These are phyloP conservation scores for Nannizzia gypsea DNA, from an alignment of 2,329 filamentous ascomycete species.

Conservation along the genomic window DNA sequence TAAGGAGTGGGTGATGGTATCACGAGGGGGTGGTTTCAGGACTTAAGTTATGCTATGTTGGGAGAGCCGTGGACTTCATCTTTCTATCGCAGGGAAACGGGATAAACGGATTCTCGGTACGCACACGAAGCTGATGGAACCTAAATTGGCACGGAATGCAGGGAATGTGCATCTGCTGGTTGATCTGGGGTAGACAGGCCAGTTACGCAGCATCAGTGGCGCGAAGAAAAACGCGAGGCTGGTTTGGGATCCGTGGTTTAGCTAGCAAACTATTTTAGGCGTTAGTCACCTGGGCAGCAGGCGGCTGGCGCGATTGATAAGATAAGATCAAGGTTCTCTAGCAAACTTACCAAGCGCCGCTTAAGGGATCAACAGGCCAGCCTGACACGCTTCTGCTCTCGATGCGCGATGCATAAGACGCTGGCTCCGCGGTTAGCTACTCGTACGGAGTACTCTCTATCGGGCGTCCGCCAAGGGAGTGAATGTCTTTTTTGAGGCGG, in stretches of 20 bases:
- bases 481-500: no score
- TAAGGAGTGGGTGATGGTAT: not conserved
- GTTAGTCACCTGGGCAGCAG: no score
- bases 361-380: no score
- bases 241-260: conserved; percentile 1
- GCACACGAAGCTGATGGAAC: not conserved
- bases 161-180: conserved; percentile 1
- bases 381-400: no score
- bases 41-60: conserved; percentile 5
- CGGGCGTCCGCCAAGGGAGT: no score
- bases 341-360: not conserved
- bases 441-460: no score
- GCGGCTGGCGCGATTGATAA: conserved; percentile 3
- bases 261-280: no score
- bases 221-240: conserved; percentile 4
- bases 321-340: not conserved
- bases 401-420: no score
- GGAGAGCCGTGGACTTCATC: conserved; percentile 2
- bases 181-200: conserved; percentile 2
- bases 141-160: not conserved
- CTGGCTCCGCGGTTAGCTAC: no score
- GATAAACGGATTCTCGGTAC: not conserved
- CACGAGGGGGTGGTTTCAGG: not conserved
- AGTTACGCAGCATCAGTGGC: conserved; percentile 1
- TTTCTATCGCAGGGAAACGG: conserved; percentile 2